These are phyloP conservation scores for Gossypium ekmanianum DNA, from an alignment of 345 rosid genomes.

Conservation along the genomic window DNA sequence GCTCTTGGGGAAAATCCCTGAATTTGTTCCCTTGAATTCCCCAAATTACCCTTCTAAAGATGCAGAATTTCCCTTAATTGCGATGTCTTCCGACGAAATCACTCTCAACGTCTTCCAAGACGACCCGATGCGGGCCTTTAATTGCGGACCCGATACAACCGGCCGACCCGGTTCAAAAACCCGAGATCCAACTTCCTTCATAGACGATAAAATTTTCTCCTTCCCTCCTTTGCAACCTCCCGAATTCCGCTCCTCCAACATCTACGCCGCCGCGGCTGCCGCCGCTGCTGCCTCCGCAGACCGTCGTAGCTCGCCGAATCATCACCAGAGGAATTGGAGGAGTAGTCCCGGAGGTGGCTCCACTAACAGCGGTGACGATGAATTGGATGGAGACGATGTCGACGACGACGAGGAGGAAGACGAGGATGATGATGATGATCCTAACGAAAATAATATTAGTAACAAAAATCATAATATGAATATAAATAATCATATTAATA, in stretches of 20 bases:
- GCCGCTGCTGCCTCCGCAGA: background rate
- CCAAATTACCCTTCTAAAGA: background rate
- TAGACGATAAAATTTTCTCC: slow-evolving; percentile 40
- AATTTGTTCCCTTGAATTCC: background rate
- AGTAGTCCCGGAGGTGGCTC: slow-evolving; percentile 24
- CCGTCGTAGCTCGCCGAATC: slow-evolving; percentile 12
- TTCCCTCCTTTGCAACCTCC: slow-evolving; percentile 33
- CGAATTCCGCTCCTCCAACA: slow-evolving; percentile 28
- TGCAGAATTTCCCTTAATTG: background rate
- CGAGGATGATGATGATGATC: slow-evolving; percentile 26
- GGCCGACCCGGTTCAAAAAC: slow-evolving; percentile 40
- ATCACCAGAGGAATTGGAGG: slow-evolving; percentile 28
- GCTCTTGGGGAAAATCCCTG: background rate
- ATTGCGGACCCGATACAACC: slow-evolving; percentile 20
- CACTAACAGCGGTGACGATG: slow-evolving; percentile 31
- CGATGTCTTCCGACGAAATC: slow-evolving; percentile 50
- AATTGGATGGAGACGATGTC: slow-evolving; percentile 45
- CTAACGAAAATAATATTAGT: background rate
- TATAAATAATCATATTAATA: slow-evolving; percentile 15
- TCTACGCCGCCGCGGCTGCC: background rate
- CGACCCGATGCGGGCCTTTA: slow-evolving; percentile 43
- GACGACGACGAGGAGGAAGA: slow-evolving; percentile 38
- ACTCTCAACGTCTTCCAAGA: slow-evolving; percentile 51
- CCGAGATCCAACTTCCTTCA: slow-evolving; percentile 49
- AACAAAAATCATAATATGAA: slow-evolving; percentile 15